These are phyloP conservation scores for Xerocomellus chrysenteron DNA, from an alignment of 768 basidiomycete species.

Conservation along the genomic window DNA sequence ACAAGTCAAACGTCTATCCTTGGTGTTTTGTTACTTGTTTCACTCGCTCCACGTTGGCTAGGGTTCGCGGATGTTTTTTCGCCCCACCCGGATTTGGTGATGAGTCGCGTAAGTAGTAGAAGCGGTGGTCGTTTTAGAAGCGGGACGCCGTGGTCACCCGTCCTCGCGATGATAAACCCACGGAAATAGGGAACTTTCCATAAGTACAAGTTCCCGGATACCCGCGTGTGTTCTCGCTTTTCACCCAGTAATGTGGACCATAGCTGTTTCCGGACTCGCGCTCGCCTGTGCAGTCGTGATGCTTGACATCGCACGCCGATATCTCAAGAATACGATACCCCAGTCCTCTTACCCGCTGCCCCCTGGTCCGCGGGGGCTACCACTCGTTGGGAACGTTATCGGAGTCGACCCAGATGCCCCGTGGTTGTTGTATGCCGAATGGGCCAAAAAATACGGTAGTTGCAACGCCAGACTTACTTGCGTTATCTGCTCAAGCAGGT, in stretches of 20 bases:
- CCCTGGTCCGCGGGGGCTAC: conserved; percentile 39
- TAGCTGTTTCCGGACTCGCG: conserved; percentile 1
- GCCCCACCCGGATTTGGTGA: background rate
- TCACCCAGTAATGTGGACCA: conserved; percentile 4
- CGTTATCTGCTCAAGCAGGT: background rate
- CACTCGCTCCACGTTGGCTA: no score
- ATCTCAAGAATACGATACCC: conserved; percentile 1
- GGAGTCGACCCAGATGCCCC: conserved; percentile 32
- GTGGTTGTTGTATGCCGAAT: conserved; percentile 39
- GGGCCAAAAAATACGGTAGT: conserved; percentile 38
- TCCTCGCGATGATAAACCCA: background rate
- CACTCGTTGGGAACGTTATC: conserved; percentile 39
- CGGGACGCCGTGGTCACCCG: background rate
- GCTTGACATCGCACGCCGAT: conserved; percentile 7
- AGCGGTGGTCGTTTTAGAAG: background rate
- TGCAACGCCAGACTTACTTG: background rate
- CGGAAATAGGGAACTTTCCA: background rate
- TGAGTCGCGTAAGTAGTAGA: background rate
- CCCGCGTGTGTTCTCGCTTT: background rate
- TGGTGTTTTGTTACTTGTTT: no score
- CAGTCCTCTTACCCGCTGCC: conserved; percentile 23
- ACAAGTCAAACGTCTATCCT: no score
- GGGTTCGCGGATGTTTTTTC: background rate
- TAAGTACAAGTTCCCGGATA: background rate
- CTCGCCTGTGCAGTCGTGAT: conserved; percentile 5